Conservation (phyloP, 179 eudicot genomes). For the Corrigiola litoralis region DNA sequence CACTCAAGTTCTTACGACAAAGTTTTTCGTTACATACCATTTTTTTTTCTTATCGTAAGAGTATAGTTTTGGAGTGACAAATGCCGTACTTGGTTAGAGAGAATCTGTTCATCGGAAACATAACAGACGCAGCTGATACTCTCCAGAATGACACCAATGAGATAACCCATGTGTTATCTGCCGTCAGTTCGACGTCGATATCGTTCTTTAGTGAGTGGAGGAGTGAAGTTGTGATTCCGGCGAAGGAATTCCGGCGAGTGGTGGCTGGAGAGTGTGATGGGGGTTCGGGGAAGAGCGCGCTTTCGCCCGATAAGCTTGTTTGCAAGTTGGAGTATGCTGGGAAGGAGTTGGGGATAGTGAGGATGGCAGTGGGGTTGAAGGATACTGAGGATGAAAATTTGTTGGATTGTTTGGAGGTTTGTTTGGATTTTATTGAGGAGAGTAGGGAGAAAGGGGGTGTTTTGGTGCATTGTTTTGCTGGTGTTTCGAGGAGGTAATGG, state of each 20-base stretch:
- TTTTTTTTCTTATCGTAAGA: not conserved
- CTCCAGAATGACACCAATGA: constrained; percentile 52
- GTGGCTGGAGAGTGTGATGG: constrained; percentile 37
- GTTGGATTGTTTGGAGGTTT: constrained; percentile 86
- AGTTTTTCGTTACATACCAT: no score
- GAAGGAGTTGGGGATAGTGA: constrained; percentile 70
- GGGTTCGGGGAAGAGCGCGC: constrained; percentile 25
- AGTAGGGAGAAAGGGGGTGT: constrained; percentile 68
- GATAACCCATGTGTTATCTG: constrained; percentile 67
- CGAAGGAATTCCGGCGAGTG: constrained; percentile 66
- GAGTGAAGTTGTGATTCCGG: constrained; percentile 42
- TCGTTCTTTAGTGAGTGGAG: constrained; percentile 88
- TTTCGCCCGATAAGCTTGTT: constrained; percentile 52
- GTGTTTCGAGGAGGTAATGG: constrained; percentile 88
- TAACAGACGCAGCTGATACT: constrained; percentile 59
- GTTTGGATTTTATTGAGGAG: constrained; percentile 77
- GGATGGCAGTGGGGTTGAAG: constrained; percentile 89
- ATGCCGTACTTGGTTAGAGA: constrained; percentile 62
- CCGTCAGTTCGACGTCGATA: constrained; percentile 75
- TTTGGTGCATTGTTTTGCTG: constrained; percentile 98
- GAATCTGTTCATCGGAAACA: constrained; percentile 66
- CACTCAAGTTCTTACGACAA: no score
- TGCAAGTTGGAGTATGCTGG: constrained; percentile 80
- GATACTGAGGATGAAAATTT: constrained; percentile 87
- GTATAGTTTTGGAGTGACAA: not conserved